Percentiles rank a stretch among this genome's conserved stretches.
Conservation (phyloP, 169 alveolate species). For the Plasmodium coatneyi region DNA sequence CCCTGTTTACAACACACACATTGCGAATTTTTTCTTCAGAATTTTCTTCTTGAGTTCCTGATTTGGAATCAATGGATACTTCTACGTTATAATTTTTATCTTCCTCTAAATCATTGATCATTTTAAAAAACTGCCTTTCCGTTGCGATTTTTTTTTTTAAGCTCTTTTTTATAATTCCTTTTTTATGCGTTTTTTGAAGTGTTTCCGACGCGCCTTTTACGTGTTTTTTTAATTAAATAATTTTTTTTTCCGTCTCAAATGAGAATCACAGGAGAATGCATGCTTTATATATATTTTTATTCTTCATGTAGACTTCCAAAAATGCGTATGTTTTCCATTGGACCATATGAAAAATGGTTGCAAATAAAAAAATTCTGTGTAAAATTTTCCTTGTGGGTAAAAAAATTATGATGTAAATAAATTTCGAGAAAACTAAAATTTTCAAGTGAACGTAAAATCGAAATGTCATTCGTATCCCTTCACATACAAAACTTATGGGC, state of each 20-base stretch:
- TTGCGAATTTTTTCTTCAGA: constrained; percentile 7
- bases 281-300: neutral
- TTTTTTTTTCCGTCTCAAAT: neutral
- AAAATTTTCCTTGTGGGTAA: neutral
- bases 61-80: neutral
- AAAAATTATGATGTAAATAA: neutral
- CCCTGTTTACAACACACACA: neutral
- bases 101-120: constrained; percentile 17
- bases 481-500: neutral
- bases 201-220: neutral
- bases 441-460: neutral
- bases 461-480: neutral
- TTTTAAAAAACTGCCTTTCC: constrained; percentile 3
- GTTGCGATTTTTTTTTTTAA: neutral
- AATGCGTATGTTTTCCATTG: neutral
- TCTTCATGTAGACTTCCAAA: neutral
- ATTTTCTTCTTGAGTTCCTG: constrained; percentile 22
- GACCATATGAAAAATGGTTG: neutral
- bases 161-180: neutral
- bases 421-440: neutral
- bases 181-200: constrained; percentile 1
- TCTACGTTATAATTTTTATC: constrained; percentile 9
- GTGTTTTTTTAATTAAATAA: neutral
- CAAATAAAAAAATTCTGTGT: neutral
- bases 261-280: neutral